Conservation (phyloP, 75 land plant genomes). For the Sequoiadendron giganteum region DNA sequence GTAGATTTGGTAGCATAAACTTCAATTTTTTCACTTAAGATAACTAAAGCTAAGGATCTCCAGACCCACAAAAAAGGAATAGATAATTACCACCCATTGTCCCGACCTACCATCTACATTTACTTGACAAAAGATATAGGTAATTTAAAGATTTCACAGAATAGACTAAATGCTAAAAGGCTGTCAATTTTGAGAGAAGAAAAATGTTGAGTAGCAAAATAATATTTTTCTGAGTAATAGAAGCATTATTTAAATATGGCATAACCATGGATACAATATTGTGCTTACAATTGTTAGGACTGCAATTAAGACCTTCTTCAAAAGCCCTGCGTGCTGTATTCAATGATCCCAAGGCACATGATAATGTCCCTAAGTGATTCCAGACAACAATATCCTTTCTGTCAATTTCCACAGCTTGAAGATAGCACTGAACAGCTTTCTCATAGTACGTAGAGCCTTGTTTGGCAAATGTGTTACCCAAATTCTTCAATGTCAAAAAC, state of each 20-base stretch:
- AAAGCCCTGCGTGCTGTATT: slow-evolving; percentile 95
- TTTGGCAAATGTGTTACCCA: slow-evolving; percentile 78
- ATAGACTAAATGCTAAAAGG: neutral
- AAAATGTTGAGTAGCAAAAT: neutral
- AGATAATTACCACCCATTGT: neutral
- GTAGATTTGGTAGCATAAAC: neutral
- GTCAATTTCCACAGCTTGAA: slow-evolving; percentile 96
- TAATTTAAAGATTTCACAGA: neutral
- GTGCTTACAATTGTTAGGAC: slow-evolving; percentile 92
- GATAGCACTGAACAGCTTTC: slow-evolving; percentile 80
- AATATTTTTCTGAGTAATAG: neutral
- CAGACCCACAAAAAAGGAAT: neutral
- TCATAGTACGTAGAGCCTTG: slow-evolving; percentile 72
- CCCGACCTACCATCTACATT: no score
- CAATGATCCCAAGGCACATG: slow-evolving; percentile 77
- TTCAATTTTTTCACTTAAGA: neutral
- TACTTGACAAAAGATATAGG: neutral
- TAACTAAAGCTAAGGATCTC: neutral
- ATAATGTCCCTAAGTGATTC: slow-evolving; percentile 92
- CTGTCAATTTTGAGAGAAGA: neutral
- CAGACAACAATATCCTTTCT: slow-evolving; percentile 89
- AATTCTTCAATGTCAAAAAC: slow-evolving; percentile 84
- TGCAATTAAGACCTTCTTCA: slow-evolving; percentile 95
- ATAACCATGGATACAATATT: neutral
- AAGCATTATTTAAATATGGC: neutral